Evolutionary conservation across 2,329 filamentous ascomycete genomes (phyloP).

Genomic region (Gaeumannomyces sp.): DNA sequence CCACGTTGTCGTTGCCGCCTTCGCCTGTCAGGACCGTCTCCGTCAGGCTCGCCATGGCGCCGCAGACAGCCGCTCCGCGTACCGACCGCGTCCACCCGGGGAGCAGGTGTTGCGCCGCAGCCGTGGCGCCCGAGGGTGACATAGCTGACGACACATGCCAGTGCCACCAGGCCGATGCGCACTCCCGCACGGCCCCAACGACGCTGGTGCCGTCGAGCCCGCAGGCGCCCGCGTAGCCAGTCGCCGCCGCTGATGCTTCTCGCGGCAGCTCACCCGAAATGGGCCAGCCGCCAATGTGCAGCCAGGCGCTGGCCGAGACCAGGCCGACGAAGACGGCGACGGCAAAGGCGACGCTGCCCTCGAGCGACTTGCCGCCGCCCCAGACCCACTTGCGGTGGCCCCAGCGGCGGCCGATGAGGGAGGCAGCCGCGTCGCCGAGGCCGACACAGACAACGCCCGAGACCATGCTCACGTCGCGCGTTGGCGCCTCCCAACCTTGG

Average conservation of each 20-base stretch:
- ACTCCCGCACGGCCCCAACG: neutral
- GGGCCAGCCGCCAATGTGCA: slow-evolving; percentile 70
- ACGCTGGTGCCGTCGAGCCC: slow-evolving; percentile 3
- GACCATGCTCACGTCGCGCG: slow-evolving; percentile 80
- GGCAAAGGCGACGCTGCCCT: slow-evolving; percentile 79
- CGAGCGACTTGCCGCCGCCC: slow-evolving; percentile 92
- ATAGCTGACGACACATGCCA: slow-evolving; percentile 10
- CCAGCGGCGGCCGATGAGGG: slow-evolving; percentile 78
- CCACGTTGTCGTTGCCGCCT: slow-evolving; percentile 96
- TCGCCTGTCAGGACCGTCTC: slow-evolving; percentile 94
- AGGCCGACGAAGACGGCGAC: slow-evolving; percentile 72
- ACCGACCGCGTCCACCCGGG: slow-evolving; percentile 51
- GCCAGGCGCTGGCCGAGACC: slow-evolving; percentile 63
- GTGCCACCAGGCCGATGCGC: slow-evolving; percentile 13
- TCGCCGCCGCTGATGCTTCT: neutral
- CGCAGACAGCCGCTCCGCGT: slow-evolving; percentile 67
- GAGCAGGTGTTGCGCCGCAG: neutral
- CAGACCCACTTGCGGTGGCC: slow-evolving; percentile 90
- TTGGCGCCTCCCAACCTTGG: slow-evolving; percentile 68
- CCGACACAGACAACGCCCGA: slow-evolving; percentile 91
- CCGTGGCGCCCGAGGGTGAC: slow-evolving; percentile 9
- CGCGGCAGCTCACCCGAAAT: slow-evolving; percentile 49
- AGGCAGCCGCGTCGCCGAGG: slow-evolving; percentile 89
- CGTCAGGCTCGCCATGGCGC: slow-evolving; percentile 76
- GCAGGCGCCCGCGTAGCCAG: neutral